Base-by-base conservation (phyloP, 177 flowering plant species). In the Telopea speciosissima region DNA sequence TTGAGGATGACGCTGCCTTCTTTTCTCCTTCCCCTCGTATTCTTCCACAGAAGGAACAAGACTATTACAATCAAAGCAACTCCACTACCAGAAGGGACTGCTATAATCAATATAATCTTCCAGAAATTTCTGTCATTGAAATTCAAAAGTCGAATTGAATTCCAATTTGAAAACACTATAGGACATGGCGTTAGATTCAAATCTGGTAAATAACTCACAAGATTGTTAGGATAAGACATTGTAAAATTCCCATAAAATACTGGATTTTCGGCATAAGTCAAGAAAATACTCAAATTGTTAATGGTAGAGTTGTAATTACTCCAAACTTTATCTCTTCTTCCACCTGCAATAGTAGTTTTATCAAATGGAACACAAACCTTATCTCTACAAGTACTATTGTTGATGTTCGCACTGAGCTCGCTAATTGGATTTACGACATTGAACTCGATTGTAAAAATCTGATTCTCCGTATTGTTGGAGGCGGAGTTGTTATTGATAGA, bases 61-160 rank as follows among this genome's bases (percentile, higher is more conserved):
- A 56, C 7, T 69, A 19, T 22, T 63, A 78, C 24, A 70, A 9
- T 36, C 22, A 79, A 25, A 9, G 67, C 58, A 17, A 8, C 0
- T 36, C 68, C 14, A 11, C 25, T 33, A 36, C 40, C 74, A 22
- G 28, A 62, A 2, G 65, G 58, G 24, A 80, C 16, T 36, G 63
- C 71, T 65, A 33, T 60, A 6, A 24, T 76, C 74, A 71, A 72
- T 25, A 36, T 0, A 5, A 3, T 36, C 40, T 36, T 36, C 40
- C 40, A 36, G 2, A 36, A 5, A 5, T 36, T 8, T 2, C n/a
- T 63, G 16, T 19, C 44, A 13, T 23, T 52, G n/a, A 24, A 31
- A 62, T 75, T 75, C 74, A 81, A 59, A n/a, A 61, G 28, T 81
- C 16, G 83, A 79, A 24, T 21, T 66, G 26, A 83, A 83, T 17